These are phyloP conservation scores for Camptophora hylomeconis DNA, from an alignment of 2,329 filamentous ascomycete genomes.

Conservation along the genomic window DNA sequence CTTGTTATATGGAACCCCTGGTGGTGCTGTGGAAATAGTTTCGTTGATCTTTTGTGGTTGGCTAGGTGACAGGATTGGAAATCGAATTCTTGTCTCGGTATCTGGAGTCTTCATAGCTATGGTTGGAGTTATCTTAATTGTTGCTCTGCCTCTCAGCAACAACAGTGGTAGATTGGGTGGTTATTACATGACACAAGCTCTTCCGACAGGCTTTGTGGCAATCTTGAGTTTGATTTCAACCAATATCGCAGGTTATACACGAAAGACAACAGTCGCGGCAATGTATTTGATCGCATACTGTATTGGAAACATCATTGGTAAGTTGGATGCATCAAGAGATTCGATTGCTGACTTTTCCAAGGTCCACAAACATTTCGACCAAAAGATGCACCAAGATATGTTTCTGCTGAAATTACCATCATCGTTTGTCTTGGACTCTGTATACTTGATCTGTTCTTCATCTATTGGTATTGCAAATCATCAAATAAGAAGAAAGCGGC, in stretches of 20 bases:
- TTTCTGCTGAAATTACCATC: conserved; percentile 51
- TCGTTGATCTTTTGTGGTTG: conserved; percentile 43
- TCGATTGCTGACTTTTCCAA: conserved; percentile 9
- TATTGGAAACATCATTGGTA: conserved; percentile 44
- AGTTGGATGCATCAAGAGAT: too few species aligned
- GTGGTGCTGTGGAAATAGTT: conserved; percentile 52
- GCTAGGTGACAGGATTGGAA: conserved; percentile 42
- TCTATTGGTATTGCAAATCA: conserved; percentile 46
- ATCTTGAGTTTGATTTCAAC: conserved; percentile 49
- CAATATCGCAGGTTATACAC: conserved; percentile 44
- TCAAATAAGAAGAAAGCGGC: conserved; percentile 48
- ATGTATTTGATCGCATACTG: conserved; percentile 35
- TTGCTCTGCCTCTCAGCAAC: conserved; percentile 45
- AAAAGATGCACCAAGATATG: conserved; percentile 45
- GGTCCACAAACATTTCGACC: conserved; percentile 45
- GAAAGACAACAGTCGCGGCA: conserved; percentile 40
- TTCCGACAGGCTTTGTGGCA: conserved; percentile 49
- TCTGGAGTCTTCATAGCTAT: conserved; percentile 11
- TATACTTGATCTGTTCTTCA: conserved; percentile 41
- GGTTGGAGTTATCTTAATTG: conserved; percentile 20
- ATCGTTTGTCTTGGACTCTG: conserved; percentile 45
- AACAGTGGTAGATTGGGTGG: conserved; percentile 47
- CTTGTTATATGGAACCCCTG: conserved; percentile 51
- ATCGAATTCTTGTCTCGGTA: conserved; percentile 51
- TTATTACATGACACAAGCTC: conserved; percentile 52